Percentiles rank a stretch among this genome's conserved stretches.
phyloP scores from a whole-genome alignment of 1,284 basidiomycete genomes.

The Puccinia hordei region DNA sequence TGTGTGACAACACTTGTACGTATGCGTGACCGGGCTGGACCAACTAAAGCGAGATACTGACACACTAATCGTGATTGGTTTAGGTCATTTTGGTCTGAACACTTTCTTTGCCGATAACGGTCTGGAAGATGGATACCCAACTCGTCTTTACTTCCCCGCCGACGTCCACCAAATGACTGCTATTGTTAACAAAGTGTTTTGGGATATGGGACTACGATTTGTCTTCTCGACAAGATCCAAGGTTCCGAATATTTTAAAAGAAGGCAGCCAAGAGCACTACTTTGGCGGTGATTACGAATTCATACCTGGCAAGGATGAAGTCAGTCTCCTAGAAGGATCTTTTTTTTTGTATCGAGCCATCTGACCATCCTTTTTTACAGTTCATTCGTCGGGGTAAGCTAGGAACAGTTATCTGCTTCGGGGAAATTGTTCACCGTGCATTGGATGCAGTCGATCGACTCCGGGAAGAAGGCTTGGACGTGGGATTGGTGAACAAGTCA shows the following conservation, averaged over 20 bases:
- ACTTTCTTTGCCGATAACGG: constrained; percentile 81
- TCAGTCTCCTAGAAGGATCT: constrained; percentile 65
- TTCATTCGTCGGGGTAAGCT: constrained; percentile 35
- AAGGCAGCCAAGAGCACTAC: constrained; percentile 69
- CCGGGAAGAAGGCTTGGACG: constrained; percentile 71
- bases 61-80: constrained; percentile 1
- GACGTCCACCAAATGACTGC: constrained; percentile 77
- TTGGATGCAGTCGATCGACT: constrained; percentile 76
- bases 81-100: constrained; percentile 66
- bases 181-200: constrained; percentile 74
- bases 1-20: constrained; percentile 78
- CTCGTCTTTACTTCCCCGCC: constrained; percentile 80
- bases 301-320: constrained; percentile 76
- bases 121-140: constrained; percentile 70
- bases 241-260: constrained; percentile 78
- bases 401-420: constrained; percentile 44
- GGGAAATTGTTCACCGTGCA: constrained; percentile 75
- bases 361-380: constrained; percentile 16
- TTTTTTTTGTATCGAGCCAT: constrained; percentile 66
- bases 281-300: constrained; percentile 75
- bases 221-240: constrained; percentile 83
- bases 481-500: constrained; percentile 80
- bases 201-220: constrained; percentile 75
- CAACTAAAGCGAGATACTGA: not conserved
- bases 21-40: not conserved